A percentile compares a stretch with the other conserved stretches of the same genome.
Conservation (phyloP, 225 moss, liverwort and hornwort species). For the Antitrichia curtipendula region DNA sequence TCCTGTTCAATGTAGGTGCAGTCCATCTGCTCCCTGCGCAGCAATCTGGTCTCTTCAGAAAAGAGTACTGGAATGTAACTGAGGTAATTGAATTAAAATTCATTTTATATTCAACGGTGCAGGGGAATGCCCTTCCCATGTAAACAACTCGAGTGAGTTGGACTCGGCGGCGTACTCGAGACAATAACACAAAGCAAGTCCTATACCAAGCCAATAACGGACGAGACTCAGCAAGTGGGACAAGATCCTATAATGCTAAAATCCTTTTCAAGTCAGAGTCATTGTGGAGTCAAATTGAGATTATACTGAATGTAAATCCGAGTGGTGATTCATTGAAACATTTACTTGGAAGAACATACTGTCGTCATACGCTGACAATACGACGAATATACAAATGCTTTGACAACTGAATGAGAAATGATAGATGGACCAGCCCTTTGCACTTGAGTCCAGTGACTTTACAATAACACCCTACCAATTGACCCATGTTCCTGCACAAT, state of each 20-base stretch:
- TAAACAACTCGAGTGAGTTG: background rate
- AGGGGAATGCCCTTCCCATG: background rate
- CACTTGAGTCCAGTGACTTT: background rate
- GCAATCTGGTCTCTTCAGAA: background rate
- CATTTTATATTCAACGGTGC: background rate
- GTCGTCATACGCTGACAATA: background rate
- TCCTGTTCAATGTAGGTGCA: background rate
- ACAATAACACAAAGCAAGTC: background rate
- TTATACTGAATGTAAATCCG: background rate
- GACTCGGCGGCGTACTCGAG: background rate
- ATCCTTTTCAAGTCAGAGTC: background rate
- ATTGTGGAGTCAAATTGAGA: background rate
- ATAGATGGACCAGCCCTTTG: background rate
- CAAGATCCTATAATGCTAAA: background rate
- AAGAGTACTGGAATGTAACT: background rate
- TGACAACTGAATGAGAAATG: background rate
- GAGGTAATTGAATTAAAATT: background rate
- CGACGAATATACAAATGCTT: background rate
- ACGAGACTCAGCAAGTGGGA: background rate
- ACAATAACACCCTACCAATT: slow-evolving; percentile 1
- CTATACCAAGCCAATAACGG: background rate
- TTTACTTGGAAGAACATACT: background rate
- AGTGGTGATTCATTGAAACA: background rate
- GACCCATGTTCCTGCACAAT: slow-evolving; percentile 21
- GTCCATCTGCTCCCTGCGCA: background rate